Base-by-base conservation (phyloP, 2,329 filamentous ascomycete species). In the Juglanconis juglandina region DNA sequence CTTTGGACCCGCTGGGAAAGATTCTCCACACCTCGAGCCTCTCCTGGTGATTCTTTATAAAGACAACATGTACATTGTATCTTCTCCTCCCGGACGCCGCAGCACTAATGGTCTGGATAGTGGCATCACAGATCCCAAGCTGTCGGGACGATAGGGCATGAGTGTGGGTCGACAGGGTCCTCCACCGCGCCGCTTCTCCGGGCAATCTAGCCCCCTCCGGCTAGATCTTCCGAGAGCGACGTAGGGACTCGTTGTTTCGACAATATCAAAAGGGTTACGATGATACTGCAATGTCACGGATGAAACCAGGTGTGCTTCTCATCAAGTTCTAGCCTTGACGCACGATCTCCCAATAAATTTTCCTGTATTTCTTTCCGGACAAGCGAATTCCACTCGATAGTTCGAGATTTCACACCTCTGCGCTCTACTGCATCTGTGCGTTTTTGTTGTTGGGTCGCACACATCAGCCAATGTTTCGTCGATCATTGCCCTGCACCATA, bases 401-500 rank as follows among this genome's bases (percentile, higher is more conserved):
- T 49, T 49, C 47, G 47, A 49, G 47, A 49, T 47, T 30, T 14
- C 17, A 47, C 3, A 17, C n/a, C 48, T 33, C 48, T 35, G 11
- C 14, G 8, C 48, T 7, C 30, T 3, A 4, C 8, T 9, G n/a
- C 49, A 24, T 14, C 34, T 30, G 24, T 24, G 24, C 24, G 24
- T 39, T 7, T 24, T 5, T 14, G n/a, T 37, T 8, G 34, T 39
- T 39, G 53, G 41, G 42, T 55, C 30, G 42, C 41, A 55, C 42
- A 14, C 42, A 37, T 9, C 32, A 47, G 42, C 42, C 10, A 55
- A 55, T 48, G 53, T 55, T 55, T 37, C 32, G 53, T 24, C 41
- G 42, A 55, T 55, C 53, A 55, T 48, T 55, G 33, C 53, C 53
- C 24, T 14, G 53, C 42, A 35, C 53, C 35, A 39, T 9, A 46